Conservation (phyloP, 2,329 filamentous ascomycete species). For the Trichoderma breve region DNA sequence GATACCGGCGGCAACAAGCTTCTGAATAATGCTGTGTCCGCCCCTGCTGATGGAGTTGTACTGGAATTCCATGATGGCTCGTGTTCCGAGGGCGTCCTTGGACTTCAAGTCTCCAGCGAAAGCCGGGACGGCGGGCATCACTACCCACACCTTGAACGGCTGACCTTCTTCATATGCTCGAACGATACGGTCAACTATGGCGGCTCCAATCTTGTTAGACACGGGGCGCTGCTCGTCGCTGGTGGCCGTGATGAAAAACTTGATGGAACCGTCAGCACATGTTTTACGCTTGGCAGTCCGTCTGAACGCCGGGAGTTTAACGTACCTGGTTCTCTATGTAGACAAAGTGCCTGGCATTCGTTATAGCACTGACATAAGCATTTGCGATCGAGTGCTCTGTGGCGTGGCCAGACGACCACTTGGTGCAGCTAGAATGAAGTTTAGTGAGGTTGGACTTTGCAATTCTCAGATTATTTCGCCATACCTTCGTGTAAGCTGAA, state of each 20-base stretch:
- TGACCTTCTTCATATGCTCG: slow-evolving; percentile 65
- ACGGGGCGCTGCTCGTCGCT: slow-evolving; percentile 68
- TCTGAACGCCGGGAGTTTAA: neutral
- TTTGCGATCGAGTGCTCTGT: slow-evolving; percentile 79
- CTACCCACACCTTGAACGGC: slow-evolving; percentile 70
- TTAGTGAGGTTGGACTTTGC: neutral
- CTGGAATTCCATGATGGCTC: slow-evolving; percentile 87
- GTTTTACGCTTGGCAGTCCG: rapidly evolving
- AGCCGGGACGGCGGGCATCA: slow-evolving; percentile 77
- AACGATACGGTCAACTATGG: slow-evolving; percentile 74
- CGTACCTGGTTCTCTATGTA: slow-evolving; percentile 73
- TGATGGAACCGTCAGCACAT: neutral
- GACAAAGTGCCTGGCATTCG: slow-evolving; percentile 66
- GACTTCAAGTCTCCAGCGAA: slow-evolving; percentile 78
- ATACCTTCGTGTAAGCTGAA: slow-evolving; percentile 54
- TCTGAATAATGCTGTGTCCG: slow-evolving; percentile 74
- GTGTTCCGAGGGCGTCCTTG: slow-evolving; percentile 70
- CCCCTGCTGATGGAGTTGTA: slow-evolving; percentile 77
- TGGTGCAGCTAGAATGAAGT: slow-evolving; percentile 38
- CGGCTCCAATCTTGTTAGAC: slow-evolving; percentile 73
- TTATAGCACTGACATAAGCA: slow-evolving; percentile 73
- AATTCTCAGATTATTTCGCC: neutral
- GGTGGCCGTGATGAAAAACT: slow-evolving; percentile 87
- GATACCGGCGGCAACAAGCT: slow-evolving; percentile 65
- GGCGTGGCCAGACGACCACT: slow-evolving; percentile 52